Percentiles rank a stretch among this genome's conserved stretches.
phyloP scores from a whole-genome alignment of 352 stramenopile genomes.

The Globisporangium cederbergense region DNA sequence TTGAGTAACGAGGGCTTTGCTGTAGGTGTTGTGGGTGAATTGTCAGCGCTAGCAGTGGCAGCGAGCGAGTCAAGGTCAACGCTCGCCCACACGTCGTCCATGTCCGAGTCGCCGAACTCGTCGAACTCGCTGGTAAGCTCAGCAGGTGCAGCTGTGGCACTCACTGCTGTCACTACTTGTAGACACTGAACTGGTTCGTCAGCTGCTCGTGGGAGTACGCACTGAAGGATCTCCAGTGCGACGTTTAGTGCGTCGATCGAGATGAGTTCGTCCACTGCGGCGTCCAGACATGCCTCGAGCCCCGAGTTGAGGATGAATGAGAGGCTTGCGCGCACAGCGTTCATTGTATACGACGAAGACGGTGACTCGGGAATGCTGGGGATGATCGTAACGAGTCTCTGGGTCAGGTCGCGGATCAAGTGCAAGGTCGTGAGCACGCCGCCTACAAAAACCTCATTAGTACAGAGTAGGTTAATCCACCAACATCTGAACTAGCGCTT shows the following conservation, averaged over 20 bases:
- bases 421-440: slow-evolving; percentile 34
- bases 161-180: slow-evolving; percentile 3
- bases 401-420: slow-evolving; percentile 43
- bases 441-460: slow-evolving; percentile 19
- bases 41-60: slow-evolving; percentile 3
- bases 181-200: slow-evolving; percentile 29
- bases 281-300: slow-evolving; percentile 43
- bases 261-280: slow-evolving; percentile 29
- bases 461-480: not conserved
- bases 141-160: not conserved
- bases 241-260: slow-evolving; percentile 34
- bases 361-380: slow-evolving; percentile 10
- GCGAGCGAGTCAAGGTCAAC: slow-evolving; percentile 38
- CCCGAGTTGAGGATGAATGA: slow-evolving; percentile 39
- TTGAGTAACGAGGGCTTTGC: slow-evolving; percentile 17
- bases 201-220: slow-evolving; percentile 30
- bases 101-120: slow-evolving; percentile 39
- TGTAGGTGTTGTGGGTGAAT: not conserved
- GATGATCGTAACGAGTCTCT: slow-evolving; percentile 23
- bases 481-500: too few species aligned
- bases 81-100: slow-evolving; percentile 39
- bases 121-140: slow-evolving; percentile 23
- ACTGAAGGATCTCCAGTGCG: slow-evolving; percentile 53
- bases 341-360: slow-evolving; percentile 17
- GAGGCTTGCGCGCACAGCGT: slow-evolving; percentile 35